Evolutionary conservation across 2,329 filamentous ascomycete genomes (phyloP), one percentile per base, ranked within the genome.

Genomic region (Aspergillus tubingensis): DNA sequence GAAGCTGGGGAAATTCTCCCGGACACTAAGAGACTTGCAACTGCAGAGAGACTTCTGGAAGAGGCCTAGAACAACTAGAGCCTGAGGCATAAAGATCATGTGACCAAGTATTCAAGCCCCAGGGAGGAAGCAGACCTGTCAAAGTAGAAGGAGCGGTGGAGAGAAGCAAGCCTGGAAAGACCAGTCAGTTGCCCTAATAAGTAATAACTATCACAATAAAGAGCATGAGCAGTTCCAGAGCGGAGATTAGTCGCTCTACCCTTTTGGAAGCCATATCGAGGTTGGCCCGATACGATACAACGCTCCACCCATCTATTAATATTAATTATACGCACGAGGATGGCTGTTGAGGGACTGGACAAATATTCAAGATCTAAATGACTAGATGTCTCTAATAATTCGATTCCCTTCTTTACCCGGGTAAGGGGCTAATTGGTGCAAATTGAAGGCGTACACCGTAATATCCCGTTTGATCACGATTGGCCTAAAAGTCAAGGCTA

Each of bases 31-130:
- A 36, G 32, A 15, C 32, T 36, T 36, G 32, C 32, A 4, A 50
- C n/a, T 17, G 23, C 25, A 27, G 15, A n/a, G 47, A 30, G 47
- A n/a, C 23, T 39, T 60, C 53, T 55, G 36, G 53, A 60, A 47
- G 36, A 44, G 39, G 41, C 36, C 58, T 51, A 60, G 54, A 53
- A 49, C 39, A 41, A 15, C 54, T 23, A 3, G 6, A 19, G 59
- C 55, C 53, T 60, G n/a, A 54, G 52, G 50, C 32, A 30, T 15
- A 5, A 1, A 4, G 5, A 6, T 52, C 59, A 61, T 55, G 57
- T 62, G 57, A 58, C 32, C 30, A 1, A 8, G 15, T 13, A 5
- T 1, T 8, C 2, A 4, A 25, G 27, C 8, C 13, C 8, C 13
- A 10, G n/a, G 8, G 23, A 11, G 27, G 13, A 50, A 11, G 25